Evolutionary conservation across 2,329 filamentous ascomycete species (phyloP).

Genomic region (Fusarium nanum): DNA sequence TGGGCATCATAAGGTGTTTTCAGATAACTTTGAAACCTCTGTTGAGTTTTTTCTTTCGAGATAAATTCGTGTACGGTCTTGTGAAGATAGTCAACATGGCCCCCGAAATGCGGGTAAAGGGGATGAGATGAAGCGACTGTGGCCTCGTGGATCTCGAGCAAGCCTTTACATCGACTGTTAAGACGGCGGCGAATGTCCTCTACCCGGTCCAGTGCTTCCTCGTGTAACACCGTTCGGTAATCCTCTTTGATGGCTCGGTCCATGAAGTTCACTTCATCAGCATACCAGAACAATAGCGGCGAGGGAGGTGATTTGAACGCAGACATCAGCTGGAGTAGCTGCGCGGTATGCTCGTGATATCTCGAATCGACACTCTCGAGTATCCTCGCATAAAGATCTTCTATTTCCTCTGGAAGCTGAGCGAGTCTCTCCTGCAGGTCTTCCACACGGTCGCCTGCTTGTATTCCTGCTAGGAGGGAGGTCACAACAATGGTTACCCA

Average conservation of each 20-base stretch:
- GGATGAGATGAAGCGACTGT: rapidly evolving
- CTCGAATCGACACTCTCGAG: not conserved
- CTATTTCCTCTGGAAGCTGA: not conserved
- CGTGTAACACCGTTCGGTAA: rapidly evolving
- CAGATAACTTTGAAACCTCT: not conserved
- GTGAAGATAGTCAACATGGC: not conserved
- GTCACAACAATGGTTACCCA: constrained; percentile 20
- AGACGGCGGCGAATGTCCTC: constrained; percentile 12
- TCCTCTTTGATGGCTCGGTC: not conserved
- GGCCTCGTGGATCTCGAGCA: not conserved
- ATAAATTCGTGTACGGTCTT: constrained; percentile 2
- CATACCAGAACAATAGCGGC: not conserved
- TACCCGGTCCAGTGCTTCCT: not conserved
- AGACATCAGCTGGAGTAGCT: constrained; percentile 1
- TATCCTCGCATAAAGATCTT: not conserved
- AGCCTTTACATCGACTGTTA: constrained; percentile 13
- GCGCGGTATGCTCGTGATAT: constrained; percentile 4
- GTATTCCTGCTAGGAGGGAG: constrained; percentile 1
- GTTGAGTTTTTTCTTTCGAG: rapidly evolving
- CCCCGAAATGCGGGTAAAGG: rapidly evolving
- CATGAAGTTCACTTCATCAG: constrained; percentile 9
- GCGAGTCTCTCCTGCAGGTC: not conserved
- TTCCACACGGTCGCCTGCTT: not conserved
- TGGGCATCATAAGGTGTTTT: not conserved
- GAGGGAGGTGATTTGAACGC: not conserved